These are phyloP conservation scores for Aspergillus ibericus DNA, from an alignment of 2,329 filamentous ascomycete genomes.

Conservation along the genomic window DNA sequence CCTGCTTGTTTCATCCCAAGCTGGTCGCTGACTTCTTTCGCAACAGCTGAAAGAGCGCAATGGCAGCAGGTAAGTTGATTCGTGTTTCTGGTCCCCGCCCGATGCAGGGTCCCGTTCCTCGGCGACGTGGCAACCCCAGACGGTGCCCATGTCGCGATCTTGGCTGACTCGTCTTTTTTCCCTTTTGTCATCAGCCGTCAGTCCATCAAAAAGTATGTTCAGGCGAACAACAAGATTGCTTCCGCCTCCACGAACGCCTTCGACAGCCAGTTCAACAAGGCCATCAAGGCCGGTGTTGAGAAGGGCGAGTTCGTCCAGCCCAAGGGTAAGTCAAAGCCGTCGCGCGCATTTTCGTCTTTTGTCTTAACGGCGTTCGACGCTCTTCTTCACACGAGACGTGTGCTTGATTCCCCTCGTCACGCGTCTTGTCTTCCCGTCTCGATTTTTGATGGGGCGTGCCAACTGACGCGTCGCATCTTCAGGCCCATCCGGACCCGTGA, in stretches of 20 bases:
- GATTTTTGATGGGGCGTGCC: conserved; percentile 5
- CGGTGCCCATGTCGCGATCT: conserved; percentile 18
- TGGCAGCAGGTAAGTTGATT: conserved; percentile 63
- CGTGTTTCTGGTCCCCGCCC: conserved; percentile 19
- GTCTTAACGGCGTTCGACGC: not conserved
- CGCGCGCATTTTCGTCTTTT: conserved; percentile 1
- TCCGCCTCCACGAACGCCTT: conserved; percentile 58
- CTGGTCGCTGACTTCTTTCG: conserved; percentile 50
- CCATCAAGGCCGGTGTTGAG: conserved; percentile 77
- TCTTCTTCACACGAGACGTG: not conserved
- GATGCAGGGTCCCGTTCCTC: conserved; percentile 10
- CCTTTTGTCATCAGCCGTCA: conserved; percentile 56
- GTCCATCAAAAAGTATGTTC: conserved; percentile 73
- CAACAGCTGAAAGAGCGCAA: conserved; percentile 68
- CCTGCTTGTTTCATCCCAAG: conserved; percentile 23
- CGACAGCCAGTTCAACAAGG: conserved; percentile 80
- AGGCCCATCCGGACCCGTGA: conserved; percentile 86
- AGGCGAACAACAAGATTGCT: conserved; percentile 67
- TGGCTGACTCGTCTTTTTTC: conserved; percentile 31
- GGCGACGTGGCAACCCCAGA: conserved; percentile 21
- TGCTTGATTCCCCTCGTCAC: not conserved
- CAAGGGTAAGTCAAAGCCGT: conserved; percentile 67
- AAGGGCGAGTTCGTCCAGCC: conserved; percentile 85
- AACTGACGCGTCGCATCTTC: conserved; percentile 31
- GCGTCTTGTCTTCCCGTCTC: not conserved